Evolutionary conservation across 257 asterid species (phyloP), one percentile per base, ranked within the genome.

Genomic region (Lavandula angustifolia): DNA sequence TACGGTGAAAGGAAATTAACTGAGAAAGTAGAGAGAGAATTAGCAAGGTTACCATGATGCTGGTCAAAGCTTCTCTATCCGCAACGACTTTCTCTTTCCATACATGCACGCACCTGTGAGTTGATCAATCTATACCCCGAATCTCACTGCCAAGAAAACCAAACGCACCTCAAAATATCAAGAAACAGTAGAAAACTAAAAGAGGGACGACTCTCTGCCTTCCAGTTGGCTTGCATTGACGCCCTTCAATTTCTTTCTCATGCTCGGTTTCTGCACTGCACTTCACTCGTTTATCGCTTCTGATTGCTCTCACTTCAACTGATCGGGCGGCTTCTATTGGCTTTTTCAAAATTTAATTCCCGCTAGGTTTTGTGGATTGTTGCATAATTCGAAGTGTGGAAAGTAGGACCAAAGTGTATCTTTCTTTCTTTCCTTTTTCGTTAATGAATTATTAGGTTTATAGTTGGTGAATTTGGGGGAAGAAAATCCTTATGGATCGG

Each of bases 401-500:
- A 44, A 54, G 62, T 47, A 44, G 60, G 76, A 3, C 48, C 54
- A 54, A 64, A 62, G 75, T 52, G 49, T 64, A 11, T 71, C 38
- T 65, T 58, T 9, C 46, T 9, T 41, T 34, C 14, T 56, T 53
- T 4, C 9, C 31, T 31, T 13, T 13, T 9, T 3, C 10, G n/a
- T 7, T 74, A 51, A 79, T 76, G 82, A 52, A 40, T 66, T 54
- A 79, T 60, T 47, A 34, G 75, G 76, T 43, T 46, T 49, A 52
- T 81, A 62, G 62, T 31, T 34, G 48, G 66, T 62, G 47, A 62
- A 50, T 56, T 66, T 53, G 66, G 51, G 66, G 69, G 67, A 52
- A 22, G 44, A 22, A 55, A 49, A 29, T 29, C 38, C 5, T 29
- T 13, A 82, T 88, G 96, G 96, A 81, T 85, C 89, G 80, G 75